Percentiles rank a stretch among this genome's conserved stretches.
Conservation (phyloP, 2,329 filamentous ascomycete genomes). For the Phialophora macrospora region DNA sequence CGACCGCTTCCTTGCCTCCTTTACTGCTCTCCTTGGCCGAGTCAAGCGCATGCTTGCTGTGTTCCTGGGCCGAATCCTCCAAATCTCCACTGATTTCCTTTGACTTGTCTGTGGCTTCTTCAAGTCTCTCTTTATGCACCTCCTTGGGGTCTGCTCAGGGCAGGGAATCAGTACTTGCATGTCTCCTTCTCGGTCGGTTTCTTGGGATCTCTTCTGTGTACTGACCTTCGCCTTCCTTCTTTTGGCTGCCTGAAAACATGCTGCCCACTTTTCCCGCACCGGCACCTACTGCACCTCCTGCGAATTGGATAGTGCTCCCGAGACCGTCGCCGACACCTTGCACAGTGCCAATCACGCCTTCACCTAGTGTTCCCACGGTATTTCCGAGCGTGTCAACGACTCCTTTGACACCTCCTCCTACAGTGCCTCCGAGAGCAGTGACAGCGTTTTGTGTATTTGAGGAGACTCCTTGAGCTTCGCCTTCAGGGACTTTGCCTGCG, state of each 20-base stretch:
- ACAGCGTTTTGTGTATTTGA: conserved; percentile 34
- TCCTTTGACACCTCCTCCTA: conserved; percentile 36
- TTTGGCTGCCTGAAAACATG: conserved; percentile 27
- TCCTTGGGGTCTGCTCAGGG: conserved; percentile 19
- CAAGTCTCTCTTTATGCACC: conserved; percentile 22
- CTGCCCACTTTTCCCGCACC: conserved; percentile 33
- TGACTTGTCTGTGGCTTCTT: conserved; percentile 23
- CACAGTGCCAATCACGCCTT: conserved; percentile 33
- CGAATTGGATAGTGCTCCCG: conserved; percentile 34
- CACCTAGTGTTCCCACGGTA: conserved; percentile 33
- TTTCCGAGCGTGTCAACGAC: conserved; percentile 36
- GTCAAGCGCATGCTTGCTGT: conserved; percentile 26
- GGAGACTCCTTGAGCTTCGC: conserved; percentile 30
- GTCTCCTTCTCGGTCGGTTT: neutral
- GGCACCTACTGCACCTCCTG: conserved; percentile 35
- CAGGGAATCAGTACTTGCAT: neutral
- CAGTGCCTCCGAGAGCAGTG: conserved; percentile 32
- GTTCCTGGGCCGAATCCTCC: conserved; percentile 18
- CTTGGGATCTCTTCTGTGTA: neutral
- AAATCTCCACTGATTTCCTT: conserved; percentile 28
- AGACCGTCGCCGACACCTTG: conserved; percentile 17
- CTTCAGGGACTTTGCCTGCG: conserved; percentile 29
- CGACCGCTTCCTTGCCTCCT: conserved; percentile 12
- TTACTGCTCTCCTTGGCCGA: conserved; percentile 20
- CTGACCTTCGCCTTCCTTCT: conserved; percentile 25